phyloP scores from a whole-genome alignment of 306 rosid genomes.

The Hylodesmum podocarpum region DNA sequence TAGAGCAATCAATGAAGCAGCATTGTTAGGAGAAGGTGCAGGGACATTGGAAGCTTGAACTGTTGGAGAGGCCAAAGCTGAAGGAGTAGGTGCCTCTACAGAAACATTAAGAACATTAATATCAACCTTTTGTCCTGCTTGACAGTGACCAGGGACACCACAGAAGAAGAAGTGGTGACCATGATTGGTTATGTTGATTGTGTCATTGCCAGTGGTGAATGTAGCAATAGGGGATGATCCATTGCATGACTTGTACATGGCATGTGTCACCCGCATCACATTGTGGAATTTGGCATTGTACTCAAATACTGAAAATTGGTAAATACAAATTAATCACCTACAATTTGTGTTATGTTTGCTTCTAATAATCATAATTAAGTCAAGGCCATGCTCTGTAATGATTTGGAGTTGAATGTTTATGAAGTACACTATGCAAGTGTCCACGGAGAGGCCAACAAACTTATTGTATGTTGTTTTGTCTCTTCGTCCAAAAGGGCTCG shows the following conservation, averaged over 20 bases:
- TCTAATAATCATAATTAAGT: conserved; percentile 8
- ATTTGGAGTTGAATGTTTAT: background rate
- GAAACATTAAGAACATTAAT: conserved; percentile 51
- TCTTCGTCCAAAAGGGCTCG: conserved; percentile 1
- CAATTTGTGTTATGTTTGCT: background rate
- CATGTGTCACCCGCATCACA: conserved; percentile 78
- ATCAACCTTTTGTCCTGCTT: conserved; percentile 77
- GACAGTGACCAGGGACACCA: conserved; percentile 91
- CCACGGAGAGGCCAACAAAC: conserved; percentile 6
- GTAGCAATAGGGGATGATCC: conserved; percentile 62
- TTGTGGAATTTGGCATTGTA: conserved; percentile 75
- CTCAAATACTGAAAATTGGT: conserved; percentile 59
- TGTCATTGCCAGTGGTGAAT: conserved; percentile 73
- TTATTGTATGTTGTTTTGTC: conserved; percentile 28
- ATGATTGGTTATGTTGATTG: conserved; percentile 48
- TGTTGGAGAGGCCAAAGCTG: conserved; percentile 39
- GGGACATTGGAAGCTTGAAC: conserved; percentile 38
- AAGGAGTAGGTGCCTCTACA: conserved; percentile 42
- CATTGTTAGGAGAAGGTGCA: conserved; percentile 49
- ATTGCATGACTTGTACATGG: conserved; percentile 77
- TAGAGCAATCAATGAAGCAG: conserved; percentile 30
- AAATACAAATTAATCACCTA: background rate
- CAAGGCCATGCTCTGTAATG: conserved; percentile 9
- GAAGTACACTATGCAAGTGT: background rate
- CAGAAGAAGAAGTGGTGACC: conserved; percentile 90